These are phyloP conservation scores for Phaffomyces thermotolerans DNA, from an alignment of 805 yeast species.

Conservation along the genomic window DNA sequence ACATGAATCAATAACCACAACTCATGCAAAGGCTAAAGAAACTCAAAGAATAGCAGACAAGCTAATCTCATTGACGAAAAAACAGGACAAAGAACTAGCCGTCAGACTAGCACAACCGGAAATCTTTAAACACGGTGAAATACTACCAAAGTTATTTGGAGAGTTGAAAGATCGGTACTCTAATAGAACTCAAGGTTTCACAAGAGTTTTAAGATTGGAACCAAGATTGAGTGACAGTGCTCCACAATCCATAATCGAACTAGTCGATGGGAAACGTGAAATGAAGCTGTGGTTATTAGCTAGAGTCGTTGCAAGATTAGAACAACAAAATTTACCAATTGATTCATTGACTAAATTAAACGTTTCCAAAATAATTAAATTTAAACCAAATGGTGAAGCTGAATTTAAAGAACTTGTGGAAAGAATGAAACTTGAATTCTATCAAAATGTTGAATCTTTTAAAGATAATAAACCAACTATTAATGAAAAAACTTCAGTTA, in stretches of 20 bases:
- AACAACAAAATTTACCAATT: conserved; percentile 49
- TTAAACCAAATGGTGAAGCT: conserved; percentile 42
- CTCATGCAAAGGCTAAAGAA: conserved; percentile 68
- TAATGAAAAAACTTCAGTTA: conserved; percentile 5
- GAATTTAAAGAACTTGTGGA: conserved; percentile 60
- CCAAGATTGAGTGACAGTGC: conserved; percentile 87
- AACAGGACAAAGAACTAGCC: conserved; percentile 22
- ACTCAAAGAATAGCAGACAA: conserved; percentile 58
- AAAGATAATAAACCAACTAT: conserved; percentile 16
- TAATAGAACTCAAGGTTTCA: conserved; percentile 69
- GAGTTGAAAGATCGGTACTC: conserved; percentile 60
- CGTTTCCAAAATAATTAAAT: conserved; percentile 41
- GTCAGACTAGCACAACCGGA: conserved; percentile 31
- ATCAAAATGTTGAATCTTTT: conserved; percentile 17
- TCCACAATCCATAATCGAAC: conserved; percentile 79
- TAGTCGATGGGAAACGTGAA: conserved; percentile 70
- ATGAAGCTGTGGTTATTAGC: conserved; percentile 73
- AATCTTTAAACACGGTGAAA: conserved; percentile 40
- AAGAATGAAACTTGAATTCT: conserved; percentile 40
- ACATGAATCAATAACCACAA: conserved; percentile 65
- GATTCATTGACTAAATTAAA: conserved; percentile 51
- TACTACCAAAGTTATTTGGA: conserved; percentile 58
- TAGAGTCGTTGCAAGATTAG: conserved; percentile 75
- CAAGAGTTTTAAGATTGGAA: conserved; percentile 77
- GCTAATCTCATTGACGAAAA: conserved; percentile 53